Conservation (phyloP, 2,329 filamentous ascomycete genomes). For the Fusarium algeriense region DNA sequence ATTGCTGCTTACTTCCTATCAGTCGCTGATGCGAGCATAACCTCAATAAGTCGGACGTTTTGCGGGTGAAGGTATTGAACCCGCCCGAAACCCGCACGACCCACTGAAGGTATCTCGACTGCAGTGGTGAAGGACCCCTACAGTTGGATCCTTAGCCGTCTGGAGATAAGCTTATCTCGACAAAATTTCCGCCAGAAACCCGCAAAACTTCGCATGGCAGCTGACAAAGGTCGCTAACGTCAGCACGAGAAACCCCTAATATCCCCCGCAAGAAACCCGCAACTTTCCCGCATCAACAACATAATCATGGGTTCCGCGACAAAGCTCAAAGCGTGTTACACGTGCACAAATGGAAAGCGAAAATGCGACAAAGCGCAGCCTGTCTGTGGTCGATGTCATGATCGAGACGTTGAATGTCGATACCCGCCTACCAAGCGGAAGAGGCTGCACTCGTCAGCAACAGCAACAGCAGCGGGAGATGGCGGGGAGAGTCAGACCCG, state of each 20-base stretch:
- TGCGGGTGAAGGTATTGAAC: background rate
- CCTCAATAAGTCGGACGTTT: background rate
- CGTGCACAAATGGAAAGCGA: conserved; percentile 2
- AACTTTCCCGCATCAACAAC: background rate
- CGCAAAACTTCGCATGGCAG: background rate
- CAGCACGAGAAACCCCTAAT: background rate
- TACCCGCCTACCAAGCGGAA: conserved; percentile 9
- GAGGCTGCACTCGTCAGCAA: background rate
- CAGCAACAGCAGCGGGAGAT: background rate
- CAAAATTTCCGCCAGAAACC: background rate
- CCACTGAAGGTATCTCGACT: background rate
- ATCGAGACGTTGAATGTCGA: conserved; percentile 14
- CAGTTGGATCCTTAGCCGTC: background rate
- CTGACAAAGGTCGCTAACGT: conserved; percentile 13
- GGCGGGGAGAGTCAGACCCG: background rate
- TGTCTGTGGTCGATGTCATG: background rate
- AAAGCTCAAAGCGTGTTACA: conserved; percentile 6
- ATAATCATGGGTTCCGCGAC: background rate
- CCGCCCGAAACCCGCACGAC: background rate
- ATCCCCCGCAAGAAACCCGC: background rate
- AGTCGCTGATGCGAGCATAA: too few species aligned
- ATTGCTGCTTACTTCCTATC: too few species aligned
- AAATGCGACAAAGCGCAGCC: conserved; percentile 22
- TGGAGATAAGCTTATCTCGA: background rate
- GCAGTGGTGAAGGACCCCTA: too few species aligned